phyloP scores from a whole-genome alignment of 495 filamentous ascomycete species.

The Neurospora africana region DNA sequence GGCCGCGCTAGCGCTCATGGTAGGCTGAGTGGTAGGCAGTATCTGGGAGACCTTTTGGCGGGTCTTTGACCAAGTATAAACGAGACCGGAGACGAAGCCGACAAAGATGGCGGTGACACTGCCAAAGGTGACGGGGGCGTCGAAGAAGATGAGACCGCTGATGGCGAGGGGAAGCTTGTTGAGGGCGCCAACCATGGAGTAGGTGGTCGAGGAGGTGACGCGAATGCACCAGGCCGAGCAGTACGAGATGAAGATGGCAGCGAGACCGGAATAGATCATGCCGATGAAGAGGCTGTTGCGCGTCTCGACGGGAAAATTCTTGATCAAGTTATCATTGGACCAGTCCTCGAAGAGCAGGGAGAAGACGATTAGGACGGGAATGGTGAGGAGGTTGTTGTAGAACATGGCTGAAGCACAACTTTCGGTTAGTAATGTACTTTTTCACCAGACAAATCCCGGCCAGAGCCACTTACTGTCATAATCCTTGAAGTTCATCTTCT shows the following conservation, averaged over 20 bases:
- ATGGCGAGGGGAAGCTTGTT: constrained; percentile 96
- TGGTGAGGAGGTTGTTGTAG: constrained; percentile 98
- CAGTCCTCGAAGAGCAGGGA: constrained; percentile 86
- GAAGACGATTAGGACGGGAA: constrained; percentile 77
- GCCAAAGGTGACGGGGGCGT: constrained; percentile 85
- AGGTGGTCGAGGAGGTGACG: constrained; percentile 90
- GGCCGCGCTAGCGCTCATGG: constrained; percentile 82
- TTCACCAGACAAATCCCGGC: neutral
- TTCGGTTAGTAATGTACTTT: constrained; percentile 7
- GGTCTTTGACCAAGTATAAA: constrained; percentile 87
- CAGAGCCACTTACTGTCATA: constrained; percentile 74
- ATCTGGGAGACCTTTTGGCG: constrained; percentile 56
- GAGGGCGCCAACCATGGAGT: constrained; percentile 94
- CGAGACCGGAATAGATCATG: constrained; percentile 91
- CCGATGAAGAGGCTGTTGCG: constrained; percentile 69
- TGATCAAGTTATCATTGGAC: constrained; percentile 70
- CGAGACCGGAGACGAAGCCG: constrained; percentile 84
- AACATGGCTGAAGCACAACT: constrained; percentile 70
- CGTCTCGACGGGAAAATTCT: constrained; percentile 74
- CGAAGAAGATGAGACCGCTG: constrained; percentile 87
- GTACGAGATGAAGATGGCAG: constrained; percentile 96
- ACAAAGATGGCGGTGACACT: constrained; percentile 80
- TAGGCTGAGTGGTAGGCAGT: constrained; percentile 57
- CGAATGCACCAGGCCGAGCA: constrained; percentile 97
- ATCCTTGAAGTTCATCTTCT: constrained; percentile 99